Percentiles rank a stretch among this genome's conserved stretches.
These are phyloP conservation scores for Papiliotrema fonsecae DNA, from an alignment of 1,284 basidiomycete species.

Conservation along the genomic window DNA sequence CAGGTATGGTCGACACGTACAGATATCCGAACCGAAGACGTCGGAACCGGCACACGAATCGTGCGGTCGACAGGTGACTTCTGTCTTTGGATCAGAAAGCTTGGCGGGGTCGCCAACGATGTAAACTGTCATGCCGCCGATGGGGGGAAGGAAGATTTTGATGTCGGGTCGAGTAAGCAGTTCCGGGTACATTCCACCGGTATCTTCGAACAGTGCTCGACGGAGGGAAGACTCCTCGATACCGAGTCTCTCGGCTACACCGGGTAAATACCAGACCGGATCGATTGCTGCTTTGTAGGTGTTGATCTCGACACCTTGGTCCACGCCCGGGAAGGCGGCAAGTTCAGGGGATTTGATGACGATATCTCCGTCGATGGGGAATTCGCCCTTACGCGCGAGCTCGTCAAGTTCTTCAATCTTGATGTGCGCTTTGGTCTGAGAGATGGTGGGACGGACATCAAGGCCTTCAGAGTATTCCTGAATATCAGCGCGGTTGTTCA, in stretches of 20 bases:
- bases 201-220: slow-evolving; percentile 85
- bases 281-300: slow-evolving; percentile 67
- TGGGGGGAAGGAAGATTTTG: slow-evolving; percentile 92
- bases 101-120: slow-evolving; percentile 83
- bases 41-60: slow-evolving; percentile 71
- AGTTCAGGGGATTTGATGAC: slow-evolving; percentile 56
- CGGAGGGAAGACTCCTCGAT: slow-evolving; percentile 82
- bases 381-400: slow-evolving; percentile 61
- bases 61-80: slow-evolving; percentile 86
- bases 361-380: slow-evolving; percentile 77
- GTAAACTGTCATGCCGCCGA: slow-evolving; percentile 86
- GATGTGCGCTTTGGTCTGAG: slow-evolving; percentile 66
- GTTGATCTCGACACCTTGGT: slow-evolving; percentile 79
- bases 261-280: slow-evolving; percentile 91
- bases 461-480: slow-evolving; percentile 63
- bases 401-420: slow-evolving; percentile 75
- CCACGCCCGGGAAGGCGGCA: slow-evolving; percentile 50
- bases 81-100: slow-evolving; percentile 72
- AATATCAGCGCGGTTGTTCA: not conserved
- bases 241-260: slow-evolving; percentile 81
- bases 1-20: slow-evolving; percentile 87
- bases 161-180: slow-evolving; percentile 83
- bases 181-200: slow-evolving; percentile 92
- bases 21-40: slow-evolving; percentile 74
- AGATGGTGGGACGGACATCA: slow-evolving; percentile 84